Evolutionary conservation across 495 filamentous ascomycete genomes (phyloP), one percentile per base, ranked within the genome.

Genomic region (Podospora fimiseda): DNA sequence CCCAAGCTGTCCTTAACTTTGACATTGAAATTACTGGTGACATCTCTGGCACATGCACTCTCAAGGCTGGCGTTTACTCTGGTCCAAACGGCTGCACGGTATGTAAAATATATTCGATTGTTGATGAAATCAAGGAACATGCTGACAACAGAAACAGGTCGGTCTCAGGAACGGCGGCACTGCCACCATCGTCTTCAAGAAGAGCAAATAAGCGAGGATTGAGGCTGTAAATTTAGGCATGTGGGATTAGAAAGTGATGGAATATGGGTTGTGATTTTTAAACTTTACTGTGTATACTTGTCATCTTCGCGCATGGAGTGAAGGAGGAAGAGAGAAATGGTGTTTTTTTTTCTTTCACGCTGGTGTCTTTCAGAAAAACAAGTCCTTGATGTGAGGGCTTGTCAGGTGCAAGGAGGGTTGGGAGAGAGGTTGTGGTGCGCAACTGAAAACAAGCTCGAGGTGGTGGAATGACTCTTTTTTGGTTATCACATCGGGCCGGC

Each of bases 71-170:
- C 38, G 58, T 75, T 38, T 89, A 81, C 60, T 75, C 74, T 55
- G 70, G 76, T 41, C 51, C 63, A 41, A 77, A 72, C 44, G 87
- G 87, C 52, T 90, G 87, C 79, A 89, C 87, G 54, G 86, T 89
- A 76, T 70, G 79, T 76, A 46, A 16, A 24, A 16, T 6, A 44
- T 52, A 23, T 15, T 14, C 6, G 27, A 50, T 23, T 9, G 2
- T 22, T 0, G 9, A 9, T 9, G 19, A 7, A 11, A 30, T 21
- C 9, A 43, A 6, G 37, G n/a, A n/a, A n/a, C n/a, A 24, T 16
- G 36, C 55, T 56, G 51, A 68, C 64, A 63, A 55, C 11, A 9
- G 33, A 13, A 51, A 48, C 44, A 75, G 72, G 68, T 70, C 20
- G 68, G 69, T 18, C 61, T 74, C 59, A 61, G 53, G 4, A 39